Evolutionary conservation across 1,139 yeast genomes (phyloP).

Genomic region (Nakaseomyces nivariensis): DNA sequence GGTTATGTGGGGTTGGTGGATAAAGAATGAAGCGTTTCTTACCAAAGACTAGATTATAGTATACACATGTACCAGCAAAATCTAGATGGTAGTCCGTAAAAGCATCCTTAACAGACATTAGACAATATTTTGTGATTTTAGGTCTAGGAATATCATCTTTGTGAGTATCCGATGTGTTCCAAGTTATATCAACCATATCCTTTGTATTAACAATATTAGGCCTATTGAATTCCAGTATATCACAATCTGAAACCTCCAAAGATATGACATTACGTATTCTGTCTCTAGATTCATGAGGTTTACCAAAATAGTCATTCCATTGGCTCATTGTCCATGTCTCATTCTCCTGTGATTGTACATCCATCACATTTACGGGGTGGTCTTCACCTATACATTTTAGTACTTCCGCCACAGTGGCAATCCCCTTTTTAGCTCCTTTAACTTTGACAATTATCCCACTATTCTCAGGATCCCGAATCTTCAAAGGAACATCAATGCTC

Average conservation of each 20-base stretch:
- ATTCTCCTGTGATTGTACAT: constrained; percentile 69
- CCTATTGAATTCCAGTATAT: constrained; percentile 40
- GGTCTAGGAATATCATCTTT: constrained; percentile 36
- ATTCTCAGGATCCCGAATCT: constrained; percentile 28
- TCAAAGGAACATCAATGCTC: constrained; percentile 32
- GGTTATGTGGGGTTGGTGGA: constrained; percentile 63
- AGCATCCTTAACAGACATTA: constrained; percentile 75
- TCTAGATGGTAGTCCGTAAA: constrained; percentile 88
- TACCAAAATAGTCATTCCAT: constrained; percentile 68
- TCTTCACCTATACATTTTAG: constrained; percentile 55
- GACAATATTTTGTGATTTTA: constrained; percentile 70
- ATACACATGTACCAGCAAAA: constrained; percentile 88
- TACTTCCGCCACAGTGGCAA: constrained; percentile 35
- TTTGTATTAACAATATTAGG: constrained; percentile 58
- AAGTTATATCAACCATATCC: constrained; percentile 62
- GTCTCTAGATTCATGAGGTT: constrained; percentile 38
- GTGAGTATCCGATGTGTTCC: constrained; percentile 31
- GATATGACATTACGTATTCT: constrained; percentile 73
- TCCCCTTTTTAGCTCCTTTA: constrained; percentile 9
- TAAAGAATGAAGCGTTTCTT: constrained; percentile 62
- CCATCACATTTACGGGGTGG: constrained; percentile 72
- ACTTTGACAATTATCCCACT: constrained; percentile 40
- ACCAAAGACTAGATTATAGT: constrained; percentile 72
- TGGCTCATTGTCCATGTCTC: constrained; percentile 57
- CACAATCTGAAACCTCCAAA: constrained; percentile 59